These are phyloP conservation scores for Phyllosticta citribraziliensis DNA, from an alignment of 2,329 filamentous ascomycete species.

Conservation along the genomic window DNA sequence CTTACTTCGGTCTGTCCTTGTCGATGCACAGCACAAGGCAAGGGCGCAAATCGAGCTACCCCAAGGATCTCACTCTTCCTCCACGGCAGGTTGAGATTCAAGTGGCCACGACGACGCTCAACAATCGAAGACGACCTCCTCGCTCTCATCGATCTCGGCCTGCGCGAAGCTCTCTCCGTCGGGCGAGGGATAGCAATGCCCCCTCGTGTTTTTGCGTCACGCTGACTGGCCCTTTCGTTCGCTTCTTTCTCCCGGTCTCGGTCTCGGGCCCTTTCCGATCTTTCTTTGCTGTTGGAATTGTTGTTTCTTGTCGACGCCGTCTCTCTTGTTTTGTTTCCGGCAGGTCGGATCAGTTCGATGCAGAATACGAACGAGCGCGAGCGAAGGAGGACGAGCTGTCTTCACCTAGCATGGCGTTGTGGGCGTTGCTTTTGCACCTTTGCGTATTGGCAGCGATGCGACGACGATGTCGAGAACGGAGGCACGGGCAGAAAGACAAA, in stretches of 20 bases:
- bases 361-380: background rate
- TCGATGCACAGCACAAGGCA: background rate
- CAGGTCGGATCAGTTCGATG: background rate
- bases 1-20: background rate
- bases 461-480: too few relatives aligned
- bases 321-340: background rate
- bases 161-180: too few relatives aligned
- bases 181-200: too few relatives aligned
- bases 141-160: too few relatives aligned
- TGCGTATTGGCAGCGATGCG: too few relatives aligned
- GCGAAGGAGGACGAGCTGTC: background rate
- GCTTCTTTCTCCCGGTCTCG: too few relatives aligned
- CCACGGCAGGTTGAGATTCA: background rate
- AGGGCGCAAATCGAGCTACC: background rate
- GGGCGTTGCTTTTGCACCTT: background rate
- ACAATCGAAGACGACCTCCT: background rate
- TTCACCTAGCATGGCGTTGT: background rate
- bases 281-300: too few relatives aligned
- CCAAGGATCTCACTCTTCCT: background rate
- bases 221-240: too few relatives aligned
- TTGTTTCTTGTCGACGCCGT: background rate
- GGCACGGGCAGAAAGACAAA: too few relatives aligned
- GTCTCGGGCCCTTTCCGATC: too few relatives aligned
- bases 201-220: too few relatives aligned
- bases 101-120: background rate